Evolutionary conservation across 192 early-diverging fungal species (phyloP).

Genomic region (Entomortierella beljakovae): DNA sequence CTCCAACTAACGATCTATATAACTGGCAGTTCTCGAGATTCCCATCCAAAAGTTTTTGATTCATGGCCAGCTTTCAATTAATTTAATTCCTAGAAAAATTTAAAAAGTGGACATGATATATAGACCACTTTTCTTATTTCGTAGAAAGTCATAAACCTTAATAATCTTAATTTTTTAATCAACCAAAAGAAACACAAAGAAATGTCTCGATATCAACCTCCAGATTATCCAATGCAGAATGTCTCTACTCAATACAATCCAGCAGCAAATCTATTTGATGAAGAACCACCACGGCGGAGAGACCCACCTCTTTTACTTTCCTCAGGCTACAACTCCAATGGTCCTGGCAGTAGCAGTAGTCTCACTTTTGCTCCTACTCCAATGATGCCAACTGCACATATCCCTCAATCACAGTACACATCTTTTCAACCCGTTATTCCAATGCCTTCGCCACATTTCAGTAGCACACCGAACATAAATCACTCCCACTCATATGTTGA

Average conservation of each 20-base stretch:
- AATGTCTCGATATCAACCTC: constrained; percentile 1
- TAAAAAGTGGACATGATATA: no score
- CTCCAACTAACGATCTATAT: no score
- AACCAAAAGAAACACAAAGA: no score
- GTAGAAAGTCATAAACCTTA: not conserved
- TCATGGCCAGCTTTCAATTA: no score
- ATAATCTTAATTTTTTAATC: no score
- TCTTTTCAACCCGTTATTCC: not conserved
- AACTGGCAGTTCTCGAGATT: no score
- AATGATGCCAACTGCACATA: not conserved
- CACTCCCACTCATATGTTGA: not conserved
- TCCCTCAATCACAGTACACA: not conserved
- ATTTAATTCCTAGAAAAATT: no score
- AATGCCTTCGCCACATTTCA: not conserved
- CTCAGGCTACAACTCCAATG: constrained; percentile 3
- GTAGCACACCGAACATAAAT: not conserved
- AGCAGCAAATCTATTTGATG: not conserved
- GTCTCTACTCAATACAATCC: constrained; percentile 2
- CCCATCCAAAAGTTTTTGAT: no score
- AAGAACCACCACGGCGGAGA: not conserved
- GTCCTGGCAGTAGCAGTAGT: not conserved
- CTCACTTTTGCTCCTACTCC: not conserved
- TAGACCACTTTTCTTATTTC: no score
- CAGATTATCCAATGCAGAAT: not conserved
- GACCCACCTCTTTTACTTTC: not conserved